These are phyloP conservation scores for Pichia sp. DNA, from an alignment of 1,139 yeast genomes.

Conservation along the genomic window DNA sequence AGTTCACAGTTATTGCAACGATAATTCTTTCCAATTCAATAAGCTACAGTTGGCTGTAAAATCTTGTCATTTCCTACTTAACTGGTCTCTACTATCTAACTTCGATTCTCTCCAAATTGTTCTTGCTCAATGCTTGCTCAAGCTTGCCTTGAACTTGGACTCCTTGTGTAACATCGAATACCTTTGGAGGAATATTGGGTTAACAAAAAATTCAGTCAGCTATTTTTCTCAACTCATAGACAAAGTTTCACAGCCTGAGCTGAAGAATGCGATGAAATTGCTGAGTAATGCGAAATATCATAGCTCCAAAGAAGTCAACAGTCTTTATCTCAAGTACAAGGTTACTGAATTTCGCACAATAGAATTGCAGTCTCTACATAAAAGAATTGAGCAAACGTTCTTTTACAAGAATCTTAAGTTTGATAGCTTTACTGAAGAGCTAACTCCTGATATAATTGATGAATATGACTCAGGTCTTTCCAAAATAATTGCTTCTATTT, in stretches of 20 bases:
- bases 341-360: not conserved
- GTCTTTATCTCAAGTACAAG: not conserved
- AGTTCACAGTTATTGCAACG: conserved; percentile 19
- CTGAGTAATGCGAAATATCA: conserved; percentile 4
- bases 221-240: conserved; percentile 6
- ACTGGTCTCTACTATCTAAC: conserved; percentile 26
- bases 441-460: conserved; percentile 4
- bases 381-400: not conserved
- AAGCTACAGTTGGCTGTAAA: conserved; percentile 19
- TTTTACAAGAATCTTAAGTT: conserved; percentile 3
- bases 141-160: conserved; percentile 18
- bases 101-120: conserved; percentile 26
- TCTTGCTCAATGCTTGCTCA: conserved; percentile 26
- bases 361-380: conserved; percentile 6
- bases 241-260: conserved; percentile 19
- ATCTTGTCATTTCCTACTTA: conserved; percentile 26
- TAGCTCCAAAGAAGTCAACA: not conserved
- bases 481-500: not conserved
- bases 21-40: conserved; percentile 15
- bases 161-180: conserved; percentile 16
- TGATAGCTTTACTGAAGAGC: not conserved
- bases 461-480: conserved; percentile 2
- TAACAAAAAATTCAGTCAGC: conserved; percentile 9
- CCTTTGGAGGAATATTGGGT: conserved; percentile 24
- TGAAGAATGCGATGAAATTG: conserved; percentile 20